phyloP scores from a whole-genome alignment of 2,329 filamentous ascomycete genomes.

The Pestalotiopsis fici region DNA sequence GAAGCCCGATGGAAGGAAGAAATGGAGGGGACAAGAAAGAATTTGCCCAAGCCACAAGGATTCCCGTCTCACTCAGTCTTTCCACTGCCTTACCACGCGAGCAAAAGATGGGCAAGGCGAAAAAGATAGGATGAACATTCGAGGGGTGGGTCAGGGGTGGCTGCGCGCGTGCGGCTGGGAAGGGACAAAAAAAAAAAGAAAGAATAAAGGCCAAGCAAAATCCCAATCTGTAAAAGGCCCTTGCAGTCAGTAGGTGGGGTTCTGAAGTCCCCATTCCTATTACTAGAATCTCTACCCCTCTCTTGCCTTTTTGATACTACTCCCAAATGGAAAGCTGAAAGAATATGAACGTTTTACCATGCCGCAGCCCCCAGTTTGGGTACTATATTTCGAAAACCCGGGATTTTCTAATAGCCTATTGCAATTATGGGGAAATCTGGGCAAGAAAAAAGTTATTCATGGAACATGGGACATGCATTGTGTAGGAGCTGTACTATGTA shows the following conservation, averaged over 20 bases:
- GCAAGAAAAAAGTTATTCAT: background rate
- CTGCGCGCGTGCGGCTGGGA: background rate
- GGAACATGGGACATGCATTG: background rate
- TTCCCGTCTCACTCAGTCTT: background rate
- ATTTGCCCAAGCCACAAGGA: background rate
- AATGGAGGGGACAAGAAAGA: background rate
- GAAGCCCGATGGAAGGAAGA: background rate
- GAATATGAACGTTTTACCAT: background rate
- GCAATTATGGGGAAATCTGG: background rate
- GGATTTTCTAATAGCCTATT: background rate
- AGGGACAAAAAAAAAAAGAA: background rate
- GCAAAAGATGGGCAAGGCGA: background rate
- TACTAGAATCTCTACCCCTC: too few species aligned
- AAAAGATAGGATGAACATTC: background rate
- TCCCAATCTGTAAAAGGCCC: background rate
- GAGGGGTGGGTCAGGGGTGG: background rate
- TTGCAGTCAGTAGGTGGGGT: background rate
- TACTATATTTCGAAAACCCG: background rate
- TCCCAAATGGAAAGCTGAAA: background rate
- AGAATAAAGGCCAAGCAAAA: background rate
- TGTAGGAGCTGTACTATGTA: background rate
- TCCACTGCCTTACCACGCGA: background rate
- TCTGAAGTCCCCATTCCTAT: too few species aligned
- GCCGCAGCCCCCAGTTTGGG: background rate
- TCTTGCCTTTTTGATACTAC: background rate